Conservation (phyloP, 23 red algal species). For the Gracilaria vermiculophylla region DNA sequence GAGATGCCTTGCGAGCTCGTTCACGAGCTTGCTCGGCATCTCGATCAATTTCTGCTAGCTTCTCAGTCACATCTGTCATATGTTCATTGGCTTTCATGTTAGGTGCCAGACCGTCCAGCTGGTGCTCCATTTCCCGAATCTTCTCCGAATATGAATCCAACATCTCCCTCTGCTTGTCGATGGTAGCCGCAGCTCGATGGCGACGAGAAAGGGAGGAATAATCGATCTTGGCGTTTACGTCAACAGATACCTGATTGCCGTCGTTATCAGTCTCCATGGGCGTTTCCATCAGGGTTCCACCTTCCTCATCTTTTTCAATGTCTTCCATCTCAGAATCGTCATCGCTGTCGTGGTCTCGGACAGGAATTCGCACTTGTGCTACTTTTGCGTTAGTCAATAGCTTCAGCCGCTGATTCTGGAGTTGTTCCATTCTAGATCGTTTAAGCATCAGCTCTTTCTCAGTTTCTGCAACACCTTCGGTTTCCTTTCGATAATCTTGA, state of each 20-base stretch:
- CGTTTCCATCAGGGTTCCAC: conserved; percentile 29
- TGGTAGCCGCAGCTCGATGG: conserved; percentile 56
- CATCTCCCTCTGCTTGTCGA: conserved; percentile 55
- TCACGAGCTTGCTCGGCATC: conserved; percentile 72
- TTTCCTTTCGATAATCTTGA: conserved; percentile 48
- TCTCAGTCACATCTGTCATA: conserved; percentile 62
- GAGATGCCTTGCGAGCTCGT: conserved; percentile 54
- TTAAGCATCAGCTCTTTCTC: conserved; percentile 57
- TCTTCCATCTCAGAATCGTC: conserved; percentile 45
- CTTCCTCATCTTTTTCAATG: conserved; percentile 24
- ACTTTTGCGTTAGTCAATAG: conserved; percentile 71
- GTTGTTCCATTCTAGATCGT: conserved; percentile 47
- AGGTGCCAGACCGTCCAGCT: conserved; percentile 81
- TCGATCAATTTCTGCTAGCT: conserved; percentile 69
- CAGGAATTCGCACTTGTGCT: conserved; percentile 47
- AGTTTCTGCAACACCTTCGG: conserved; percentile 44
- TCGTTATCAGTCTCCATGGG: conserved; percentile 36
- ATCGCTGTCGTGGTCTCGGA: conserved; percentile 17
- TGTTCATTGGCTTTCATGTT: conserved; percentile 88
- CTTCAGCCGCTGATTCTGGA: conserved; percentile 16
- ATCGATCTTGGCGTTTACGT: conserved; percentile 49
- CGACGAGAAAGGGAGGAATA: conserved; percentile 60
- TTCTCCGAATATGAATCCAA: conserved; percentile 56
- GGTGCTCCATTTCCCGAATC: conserved; percentile 35
- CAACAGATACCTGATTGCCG: conserved; percentile 35